phyloP scores from a whole-genome alignment of 2,329 filamentous ascomycete species.

The Sporothrix luriei region DNA sequence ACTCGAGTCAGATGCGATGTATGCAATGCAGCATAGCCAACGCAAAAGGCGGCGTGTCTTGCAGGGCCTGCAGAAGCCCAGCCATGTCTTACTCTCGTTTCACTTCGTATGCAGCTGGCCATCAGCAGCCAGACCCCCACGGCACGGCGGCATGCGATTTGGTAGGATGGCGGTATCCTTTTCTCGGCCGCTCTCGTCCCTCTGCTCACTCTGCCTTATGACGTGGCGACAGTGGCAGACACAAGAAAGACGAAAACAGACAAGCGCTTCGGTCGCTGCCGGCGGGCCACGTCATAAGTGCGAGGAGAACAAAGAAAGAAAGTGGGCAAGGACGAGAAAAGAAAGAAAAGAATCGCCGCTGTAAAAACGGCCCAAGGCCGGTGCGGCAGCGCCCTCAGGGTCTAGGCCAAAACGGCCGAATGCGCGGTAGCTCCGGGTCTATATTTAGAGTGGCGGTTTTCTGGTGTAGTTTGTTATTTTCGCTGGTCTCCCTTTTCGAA shows the following conservation, averaged over 20 bases:
- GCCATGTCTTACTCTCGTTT: no score
- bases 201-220: not conserved
- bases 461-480: not conserved
- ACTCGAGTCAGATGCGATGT: not conserved
- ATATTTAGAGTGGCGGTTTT: constrained; percentile 27
- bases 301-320: not conserved
- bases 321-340: not conserved
- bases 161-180: not conserved
- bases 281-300: not conserved
- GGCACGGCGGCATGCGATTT: not conserved
- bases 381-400: not conserved
- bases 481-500: not conserved
- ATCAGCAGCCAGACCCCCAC: constrained; percentile 6
- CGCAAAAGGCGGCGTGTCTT: not conserved
- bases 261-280: constrained; percentile 9
- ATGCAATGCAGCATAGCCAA: not conserved
- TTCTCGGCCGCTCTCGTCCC: not conserved
- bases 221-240: not conserved
- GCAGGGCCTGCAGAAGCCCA: no score
- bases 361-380: not conserved
- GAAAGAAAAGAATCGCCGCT: not conserved
- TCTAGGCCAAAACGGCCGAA: constrained; percentile 3
- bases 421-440: constrained; percentile 1
- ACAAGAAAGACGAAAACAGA: not conserved
- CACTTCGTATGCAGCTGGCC: not conserved